phyloP scores from a whole-genome alignment of 2,329 filamentous ascomycete species.

The Aureobasidium sp. region DNA sequence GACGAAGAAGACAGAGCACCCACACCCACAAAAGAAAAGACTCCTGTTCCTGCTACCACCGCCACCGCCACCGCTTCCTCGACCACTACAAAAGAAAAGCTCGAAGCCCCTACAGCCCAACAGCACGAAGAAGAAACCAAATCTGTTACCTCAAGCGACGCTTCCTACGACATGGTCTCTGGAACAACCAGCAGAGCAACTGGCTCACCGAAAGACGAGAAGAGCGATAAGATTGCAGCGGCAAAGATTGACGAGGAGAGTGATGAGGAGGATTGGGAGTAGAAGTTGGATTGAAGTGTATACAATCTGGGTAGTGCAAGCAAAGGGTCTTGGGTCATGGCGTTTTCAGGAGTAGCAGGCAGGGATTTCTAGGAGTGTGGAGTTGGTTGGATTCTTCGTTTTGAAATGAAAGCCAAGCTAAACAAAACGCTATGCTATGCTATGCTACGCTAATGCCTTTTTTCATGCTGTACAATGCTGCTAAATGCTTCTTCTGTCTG shows the following conservation, averaged over 20 bases:
- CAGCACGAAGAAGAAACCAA: slow-evolving; percentile 73
- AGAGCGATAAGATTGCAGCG: slow-evolving; percentile 24
- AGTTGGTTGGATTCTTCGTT: background rate
- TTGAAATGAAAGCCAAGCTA: background rate
- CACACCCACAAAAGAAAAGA: slow-evolving; percentile 17
- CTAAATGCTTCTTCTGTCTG: background rate
- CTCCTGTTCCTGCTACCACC: slow-evolving; percentile 9
- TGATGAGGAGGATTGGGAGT: slow-evolving; percentile 32
- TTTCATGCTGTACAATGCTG: background rate
- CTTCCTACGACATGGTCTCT: slow-evolving; percentile 84
- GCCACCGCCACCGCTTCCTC: slow-evolving; percentile 17
- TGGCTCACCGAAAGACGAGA: slow-evolving; percentile 49
- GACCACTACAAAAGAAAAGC: slow-evolving; percentile 50
- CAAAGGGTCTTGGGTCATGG: background rate
- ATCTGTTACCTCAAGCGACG: slow-evolving; percentile 85
- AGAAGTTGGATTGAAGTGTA: background rate
- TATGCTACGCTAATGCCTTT: background rate
- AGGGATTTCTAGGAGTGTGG: background rate
- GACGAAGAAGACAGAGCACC: slow-evolving; percentile 28
- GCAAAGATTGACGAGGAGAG: slow-evolving; percentile 20
- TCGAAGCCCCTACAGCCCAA: slow-evolving; percentile 38
- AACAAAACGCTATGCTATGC: background rate
- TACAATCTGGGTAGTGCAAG: background rate
- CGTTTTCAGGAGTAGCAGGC: background rate
- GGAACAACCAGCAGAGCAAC: slow-evolving; percentile 71